Evolutionary conservation across 192 early-diverging fungal species (phyloP).

Genomic region (Pecoramyces ruminantium): DNA sequence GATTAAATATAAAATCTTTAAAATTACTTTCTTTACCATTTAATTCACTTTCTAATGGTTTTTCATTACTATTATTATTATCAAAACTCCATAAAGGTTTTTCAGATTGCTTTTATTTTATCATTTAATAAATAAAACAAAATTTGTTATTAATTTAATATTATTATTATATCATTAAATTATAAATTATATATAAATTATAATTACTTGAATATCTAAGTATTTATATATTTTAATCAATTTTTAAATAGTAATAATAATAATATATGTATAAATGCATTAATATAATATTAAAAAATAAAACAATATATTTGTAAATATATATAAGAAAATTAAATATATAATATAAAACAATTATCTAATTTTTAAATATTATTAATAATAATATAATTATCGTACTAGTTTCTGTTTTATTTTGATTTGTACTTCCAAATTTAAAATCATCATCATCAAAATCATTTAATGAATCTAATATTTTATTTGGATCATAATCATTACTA

Average conservation of each 20-base stretch:
- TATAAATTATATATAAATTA: no score
- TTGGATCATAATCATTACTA: background rate
- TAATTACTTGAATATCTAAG: no score
- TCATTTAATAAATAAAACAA: background rate
- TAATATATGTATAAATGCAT: no score
- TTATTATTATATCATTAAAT: no score
- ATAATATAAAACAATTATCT: no score
- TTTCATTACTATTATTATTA: background rate
- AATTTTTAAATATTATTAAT: no score
- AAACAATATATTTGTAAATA: no score
- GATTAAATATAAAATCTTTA: background rate
- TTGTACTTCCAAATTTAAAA: background rate
- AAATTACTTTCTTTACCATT: background rate
- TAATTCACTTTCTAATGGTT: background rate
- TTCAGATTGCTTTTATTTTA: background rate
- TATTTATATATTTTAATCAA: no score
- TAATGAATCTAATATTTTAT: background rate
- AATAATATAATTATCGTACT: background rate
- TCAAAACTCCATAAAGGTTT: background rate
- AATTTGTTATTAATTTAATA: no score
- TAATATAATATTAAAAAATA: no score
- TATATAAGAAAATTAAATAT: no score
- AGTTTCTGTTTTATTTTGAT: background rate
- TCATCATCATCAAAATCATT: background rate
- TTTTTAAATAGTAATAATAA: no score